These are phyloP conservation scores for Aristolochia fimbriata DNA, from an alignment of 164 flowering plant species.

Conservation along the genomic window DNA sequence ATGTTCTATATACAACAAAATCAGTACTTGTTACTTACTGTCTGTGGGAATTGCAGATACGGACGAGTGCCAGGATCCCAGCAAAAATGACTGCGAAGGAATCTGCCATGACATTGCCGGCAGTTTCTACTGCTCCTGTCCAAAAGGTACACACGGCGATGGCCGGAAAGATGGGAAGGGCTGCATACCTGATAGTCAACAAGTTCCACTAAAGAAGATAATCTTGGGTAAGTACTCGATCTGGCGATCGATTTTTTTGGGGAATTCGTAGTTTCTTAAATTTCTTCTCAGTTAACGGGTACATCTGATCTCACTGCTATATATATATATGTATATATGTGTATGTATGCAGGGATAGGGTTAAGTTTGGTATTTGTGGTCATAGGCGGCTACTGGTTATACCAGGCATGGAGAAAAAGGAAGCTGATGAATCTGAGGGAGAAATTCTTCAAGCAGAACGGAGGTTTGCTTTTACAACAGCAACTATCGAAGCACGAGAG, in stretches of 20 bases:
- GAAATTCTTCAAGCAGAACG: conserved; percentile 7
- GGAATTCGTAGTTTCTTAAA: too few species aligned
- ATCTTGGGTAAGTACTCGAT: conserved; percentile 3
- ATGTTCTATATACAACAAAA: too few species aligned
- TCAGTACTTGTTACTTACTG: neutral
- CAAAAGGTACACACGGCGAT: neutral
- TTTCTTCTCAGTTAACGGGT: too few species aligned
- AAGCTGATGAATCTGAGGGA: conserved; percentile 3
- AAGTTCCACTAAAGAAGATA: neutral
- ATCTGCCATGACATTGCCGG: neutral
- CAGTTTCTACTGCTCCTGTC: neutral
- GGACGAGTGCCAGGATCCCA: neutral
- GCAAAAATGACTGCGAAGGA: neutral
- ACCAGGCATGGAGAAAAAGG: conserved; percentile 2
- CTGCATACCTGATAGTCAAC: neutral
- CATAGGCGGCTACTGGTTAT: conserved; percentile 1
- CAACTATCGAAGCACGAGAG: neutral
- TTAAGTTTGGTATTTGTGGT: conserved; percentile 1
- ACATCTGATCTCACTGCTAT: too few species aligned
- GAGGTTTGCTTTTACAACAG: conserved; percentile 6
- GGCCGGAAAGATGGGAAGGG: conserved; percentile 1
- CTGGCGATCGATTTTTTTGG: too few species aligned
- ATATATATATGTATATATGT: too few species aligned
- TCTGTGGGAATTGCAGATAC: conserved; percentile 1
- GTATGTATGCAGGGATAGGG: conserved; percentile 2